phyloP scores from a whole-genome alignment of 2,329 filamentous ascomycete species.

The Blumeria graminis region DNA sequence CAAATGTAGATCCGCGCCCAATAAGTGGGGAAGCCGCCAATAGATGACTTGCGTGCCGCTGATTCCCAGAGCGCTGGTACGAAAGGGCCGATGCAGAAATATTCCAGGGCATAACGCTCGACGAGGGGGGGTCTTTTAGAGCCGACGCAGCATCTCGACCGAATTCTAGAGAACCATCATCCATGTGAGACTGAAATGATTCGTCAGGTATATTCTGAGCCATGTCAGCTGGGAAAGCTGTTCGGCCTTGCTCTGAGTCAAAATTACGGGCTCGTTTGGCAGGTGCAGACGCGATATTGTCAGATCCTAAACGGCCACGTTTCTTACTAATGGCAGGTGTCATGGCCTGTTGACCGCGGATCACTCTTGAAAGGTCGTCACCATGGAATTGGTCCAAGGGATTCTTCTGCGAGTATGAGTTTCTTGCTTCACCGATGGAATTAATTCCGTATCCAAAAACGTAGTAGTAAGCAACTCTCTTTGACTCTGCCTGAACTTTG shows the following conservation, averaged over 20 bases:
- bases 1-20: constrained; percentile 19
- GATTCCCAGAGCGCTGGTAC: constrained; percentile 18
- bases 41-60: constrained; percentile 18
- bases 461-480: constrained; percentile 37
- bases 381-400: constrained; percentile 36
- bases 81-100: constrained; percentile 28
- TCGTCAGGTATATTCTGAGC: constrained; percentile 12
- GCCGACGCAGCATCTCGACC: constrained; percentile 42
- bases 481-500: constrained; percentile 23
- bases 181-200: neutral
- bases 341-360: constrained; percentile 5
- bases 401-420: constrained; percentile 17
- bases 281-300: constrained; percentile 8
- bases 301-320: constrained; percentile 3
- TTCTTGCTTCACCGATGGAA: constrained; percentile 23
- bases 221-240: constrained; percentile 12
- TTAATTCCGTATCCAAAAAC: constrained; percentile 32
- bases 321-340: constrained; percentile 3
- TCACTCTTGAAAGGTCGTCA: constrained; percentile 22
- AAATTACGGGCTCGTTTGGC: constrained; percentile 16
- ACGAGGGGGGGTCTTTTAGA: constrained; percentile 42
- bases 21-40: constrained; percentile 36
- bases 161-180: constrained; percentile 29
- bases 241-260: constrained; percentile 16
- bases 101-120: constrained; percentile 50